Conservation (phyloP, 2,329 filamentous ascomycete genomes). For the Penicillium hesseltinei region DNA sequence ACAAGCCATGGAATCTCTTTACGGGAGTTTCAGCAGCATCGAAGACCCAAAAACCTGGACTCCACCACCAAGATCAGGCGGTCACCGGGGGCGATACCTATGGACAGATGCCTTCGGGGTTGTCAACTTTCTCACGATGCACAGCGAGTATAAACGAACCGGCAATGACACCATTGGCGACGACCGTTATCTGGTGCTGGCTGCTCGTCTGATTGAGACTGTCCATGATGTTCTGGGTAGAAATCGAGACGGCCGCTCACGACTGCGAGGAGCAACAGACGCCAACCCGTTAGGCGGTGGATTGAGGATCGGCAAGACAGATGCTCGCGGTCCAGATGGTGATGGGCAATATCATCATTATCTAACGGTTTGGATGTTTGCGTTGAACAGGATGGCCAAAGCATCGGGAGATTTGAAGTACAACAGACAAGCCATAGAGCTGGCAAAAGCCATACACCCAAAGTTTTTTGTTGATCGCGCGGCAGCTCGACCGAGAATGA, state of each 20-base stretch:
- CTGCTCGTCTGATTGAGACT: constrained; percentile 48
- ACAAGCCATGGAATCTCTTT: constrained; percentile 41
- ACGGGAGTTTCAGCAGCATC: constrained; percentile 38
- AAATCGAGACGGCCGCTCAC: constrained; percentile 49
- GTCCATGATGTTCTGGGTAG: constrained; percentile 56
- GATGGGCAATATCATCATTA: constrained; percentile 65
- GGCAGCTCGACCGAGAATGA: constrained; percentile 43
- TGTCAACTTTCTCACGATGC: constrained; percentile 58
- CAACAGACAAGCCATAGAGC: constrained; percentile 52
- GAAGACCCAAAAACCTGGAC: constrained; percentile 43
- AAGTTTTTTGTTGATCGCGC: constrained; percentile 49
- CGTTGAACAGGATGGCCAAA: constrained; percentile 54
- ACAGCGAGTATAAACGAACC: constrained; percentile 36
- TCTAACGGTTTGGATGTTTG: constrained; percentile 63
- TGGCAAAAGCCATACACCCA: constrained; percentile 55
- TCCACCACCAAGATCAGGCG: constrained; percentile 52
- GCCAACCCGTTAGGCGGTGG: constrained; percentile 54
- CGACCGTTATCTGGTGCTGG: constrained; percentile 50
- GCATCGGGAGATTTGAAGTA: constrained; percentile 49
- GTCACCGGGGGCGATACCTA: constrained; percentile 58
- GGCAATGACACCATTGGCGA: constrained; percentile 19
- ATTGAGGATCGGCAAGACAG: constrained; percentile 57
- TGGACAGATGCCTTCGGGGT: constrained; percentile 63
- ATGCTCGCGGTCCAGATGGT: constrained; percentile 50
- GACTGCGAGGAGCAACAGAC: constrained; percentile 54